Conservation (phyloP, 768 basidiomycete genomes). For the Podaxis mareebaensis region DNA sequence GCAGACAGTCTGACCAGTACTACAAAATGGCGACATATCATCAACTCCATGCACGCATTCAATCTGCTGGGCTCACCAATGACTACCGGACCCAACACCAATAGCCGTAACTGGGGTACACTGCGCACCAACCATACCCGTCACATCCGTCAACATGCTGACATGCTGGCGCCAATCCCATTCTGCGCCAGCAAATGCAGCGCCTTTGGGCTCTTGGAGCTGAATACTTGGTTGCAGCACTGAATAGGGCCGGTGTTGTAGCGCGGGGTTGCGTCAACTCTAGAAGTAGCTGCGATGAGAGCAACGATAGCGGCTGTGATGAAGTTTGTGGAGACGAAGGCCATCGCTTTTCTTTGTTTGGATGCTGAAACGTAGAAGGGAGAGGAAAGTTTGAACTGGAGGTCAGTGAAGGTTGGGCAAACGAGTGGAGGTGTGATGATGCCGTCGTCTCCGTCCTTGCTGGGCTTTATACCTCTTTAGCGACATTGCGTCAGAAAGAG, state of each 20-base stretch:
- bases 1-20: constrained; percentile 2
- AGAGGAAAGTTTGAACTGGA: background rate
- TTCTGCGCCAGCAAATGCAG: background rate
- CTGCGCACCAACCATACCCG: constrained; percentile 4
- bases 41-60: background rate
- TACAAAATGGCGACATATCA: background rate
- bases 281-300: background rate
- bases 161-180: background rate
- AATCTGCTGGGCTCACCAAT: background rate
- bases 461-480: background rate
- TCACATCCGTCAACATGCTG: background rate
- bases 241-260: constrained; percentile 4
- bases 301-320: background rate
- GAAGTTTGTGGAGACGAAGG: background rate
- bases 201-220: background rate
- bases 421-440: background rate
- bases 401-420: too few species aligned
- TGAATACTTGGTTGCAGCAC: background rate
- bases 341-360: constrained; percentile 14
- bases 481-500: background rate
- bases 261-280: background rate
- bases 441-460: background rate
- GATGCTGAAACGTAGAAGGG: background rate
- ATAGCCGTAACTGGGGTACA: constrained; percentile 6
- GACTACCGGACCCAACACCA: constrained; percentile 3